Evolutionary conservation across 1,284 basidiomycete species (phyloP), one percentile per base, ranked within the genome.

Genomic region (Afroboletus lepidellus): DNA sequence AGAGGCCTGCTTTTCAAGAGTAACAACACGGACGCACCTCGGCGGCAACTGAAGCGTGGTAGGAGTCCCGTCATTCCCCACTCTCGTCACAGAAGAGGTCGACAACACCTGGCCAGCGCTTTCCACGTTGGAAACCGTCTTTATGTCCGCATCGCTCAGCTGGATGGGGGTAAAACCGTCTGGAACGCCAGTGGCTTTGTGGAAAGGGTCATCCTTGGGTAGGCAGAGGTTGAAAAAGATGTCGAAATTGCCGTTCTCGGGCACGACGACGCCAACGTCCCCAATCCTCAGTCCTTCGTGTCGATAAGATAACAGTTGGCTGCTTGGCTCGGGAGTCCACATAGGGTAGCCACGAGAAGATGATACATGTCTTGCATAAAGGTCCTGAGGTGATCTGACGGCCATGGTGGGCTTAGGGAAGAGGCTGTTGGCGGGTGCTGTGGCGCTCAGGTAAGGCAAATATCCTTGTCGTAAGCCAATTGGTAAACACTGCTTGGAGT

Each of bases 151-250:
- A 8, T 61, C 54, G 13, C n/a, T 32, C 6, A 65, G 41, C 5
- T 36, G 39, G n/a, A 65, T 44, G 8, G 53, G 62, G 32, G 0
- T 45, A n/a, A 65, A 64, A 9, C 50, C 54, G 2, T 55, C 48
- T 0, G 64, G 67, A 8, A 68, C 57, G 27, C 67, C 62, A 0
- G 30, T 30, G 1, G 24, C 16, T 21, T 34, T 20, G 43, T 67
- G 55, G 8, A 62, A 55, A 5, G 18, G 51, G 12, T 61, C 44
- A 38, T 53, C 52, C 34, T 48, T 54, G 12, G 65, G 53, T 3
- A 63, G 44, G 33, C 61, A 65, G 12, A 72, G 57, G 42, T 71
- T 72, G 59, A 72, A 69, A 15, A 73, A 58, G 7, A 64, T 57
- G 25, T 65, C 61, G 24, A 72, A 72, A 4, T 44, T 53, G 20